phyloP scores from a whole-genome alignment of 176 grass and related monocot species.

The Tillandsia leiboldiana region DNA sequence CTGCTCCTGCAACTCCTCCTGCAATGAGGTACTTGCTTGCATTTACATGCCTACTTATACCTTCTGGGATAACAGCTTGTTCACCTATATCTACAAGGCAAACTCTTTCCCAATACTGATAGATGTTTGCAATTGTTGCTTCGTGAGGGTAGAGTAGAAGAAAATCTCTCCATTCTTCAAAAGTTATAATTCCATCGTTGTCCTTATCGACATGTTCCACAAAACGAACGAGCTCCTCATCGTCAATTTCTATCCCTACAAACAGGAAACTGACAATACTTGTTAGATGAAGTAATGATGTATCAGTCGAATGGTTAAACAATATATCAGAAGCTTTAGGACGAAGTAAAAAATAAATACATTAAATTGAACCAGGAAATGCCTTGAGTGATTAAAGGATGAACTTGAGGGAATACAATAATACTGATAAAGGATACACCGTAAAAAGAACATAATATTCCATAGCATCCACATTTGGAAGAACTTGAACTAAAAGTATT shows the following conservation, averaged over 20 bases:
- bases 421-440: no score
- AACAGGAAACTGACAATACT: slow-evolving; percentile 25
- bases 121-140: slow-evolving; percentile 80
- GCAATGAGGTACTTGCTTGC: slow-evolving; percentile 78
- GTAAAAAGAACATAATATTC: no score
- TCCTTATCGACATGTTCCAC: slow-evolving; percentile 92
- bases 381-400: no score
- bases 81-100: slow-evolving; percentile 84
- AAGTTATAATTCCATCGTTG: slow-evolving; percentile 88
- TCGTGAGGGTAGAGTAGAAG: slow-evolving; percentile 87
- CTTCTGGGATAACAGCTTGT: slow-evolving; percentile 70
- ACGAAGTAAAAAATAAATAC: background rate
- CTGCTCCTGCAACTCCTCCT: slow-evolving; percentile 63
- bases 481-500: no score
- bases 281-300: slow-evolving; percentile 19
- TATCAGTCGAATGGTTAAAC: no score
- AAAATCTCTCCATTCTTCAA: slow-evolving; percentile 95
- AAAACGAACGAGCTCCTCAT: slow-evolving; percentile 69
- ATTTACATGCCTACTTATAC: slow-evolving; percentile 63
- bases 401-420: no score
- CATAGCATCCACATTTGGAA: no score
- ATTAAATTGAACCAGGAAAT: background rate
- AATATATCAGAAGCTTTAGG: background rate
- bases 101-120: slow-evolving; percentile 84
- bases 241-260: slow-evolving; percentile 79